Base-by-base conservation (phyloP, 2,329 filamentous ascomycete genomes). In the Hysterium pulicare region DNA sequence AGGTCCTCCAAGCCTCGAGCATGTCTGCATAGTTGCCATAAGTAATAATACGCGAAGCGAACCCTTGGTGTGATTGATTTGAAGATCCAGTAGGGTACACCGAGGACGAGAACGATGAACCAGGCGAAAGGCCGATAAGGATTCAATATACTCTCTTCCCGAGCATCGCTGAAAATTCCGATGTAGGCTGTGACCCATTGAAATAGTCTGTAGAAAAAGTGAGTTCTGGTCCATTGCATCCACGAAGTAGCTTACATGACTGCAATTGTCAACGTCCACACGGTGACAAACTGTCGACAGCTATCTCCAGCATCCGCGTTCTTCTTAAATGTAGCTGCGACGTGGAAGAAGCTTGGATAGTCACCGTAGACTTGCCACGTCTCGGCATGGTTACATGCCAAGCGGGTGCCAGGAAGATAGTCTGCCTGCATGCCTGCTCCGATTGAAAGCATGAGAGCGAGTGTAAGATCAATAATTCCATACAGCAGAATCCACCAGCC, bases 81-180 rank as follows among this genome's bases (percentile, higher is more conserved):
- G 15, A 33, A 13, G n/a, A 51, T 11, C 13, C 30, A 42, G 28
- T 44, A 34, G 1, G 33, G 21, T 2, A 40, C 40, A 7, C 15
- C 26, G 17, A 47, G 19, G 15, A 52, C 5, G 4, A 38, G 5
- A 10, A 48, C 4, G 2, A 49, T 17, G 19, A 55, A 20, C 39
- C 40, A 47, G 30, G 46, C 21, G 8, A 47, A n/a, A 9, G 48
- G 53, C 5, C 53, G 37, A 5, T 40, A 43, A 7, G 53, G 47
- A 23, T 55, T 55, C 19, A 55, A 46, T 3, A 55, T n/a, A 37
- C 50, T 54, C 30, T 34, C 33, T 37, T 47, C 44, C 13, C 50
- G 47, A 33, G 40, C 46, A 24, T 55, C 53, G 39, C 44, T 50
- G 46, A 55, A 55, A 22, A 55, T 38, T 10, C 49, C 51, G 21